Base-by-base conservation (phyloP, 2,329 filamentous ascomycete genomes). In the Aspergillus transmontanensis region DNA sequence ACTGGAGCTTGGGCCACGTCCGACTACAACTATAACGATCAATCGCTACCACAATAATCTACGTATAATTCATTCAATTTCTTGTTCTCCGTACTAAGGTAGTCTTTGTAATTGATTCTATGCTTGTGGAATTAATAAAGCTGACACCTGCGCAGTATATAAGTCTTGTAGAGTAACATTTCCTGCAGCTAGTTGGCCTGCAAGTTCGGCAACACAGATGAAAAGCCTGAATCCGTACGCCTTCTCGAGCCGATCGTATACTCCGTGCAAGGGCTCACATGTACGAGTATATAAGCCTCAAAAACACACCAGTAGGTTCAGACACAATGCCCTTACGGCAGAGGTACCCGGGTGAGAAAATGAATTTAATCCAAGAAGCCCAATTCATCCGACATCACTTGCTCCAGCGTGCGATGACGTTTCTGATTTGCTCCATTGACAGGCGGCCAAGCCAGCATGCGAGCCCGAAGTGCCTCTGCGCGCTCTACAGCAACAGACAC, bases 381-480 rank as follows among this genome's bases (percentile, higher is more conserved):
- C 80, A 87, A 80, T 71, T 87, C 85, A 64, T 87, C 84, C 64
- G 84, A 82, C 74, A 87, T 79, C n/a, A 86, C 81, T 51, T 80
- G 80, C 32, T 79, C 80, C 48, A 87, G 70, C 0, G 82, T 81
- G 58, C 71, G 78, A 19, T 78, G 76, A 54, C 76, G 73, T 58
- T 80, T 74, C 66, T 81, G 76, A 32, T 75, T 76, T 21, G 77
- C 79, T 64, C 79, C 80, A 65, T 82, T 80, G 12, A 79, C 76
- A 14, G 84, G 84, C 41, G 85, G 85, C 84, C 85, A 87, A 30
- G 71, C 64, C 62, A 78, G 79, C 62, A 80, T 77, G 50, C 71
- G 72, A 63, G 72, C 66, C 43, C 83, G 76, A 53, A 85, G 73
- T 23, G 70, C 71, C 69, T 87, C 85, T 4, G 82, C 82, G 60